Base-by-base conservation (phyloP, 2,329 filamentous ascomycete species). In the Diaporthe capsici region DNA sequence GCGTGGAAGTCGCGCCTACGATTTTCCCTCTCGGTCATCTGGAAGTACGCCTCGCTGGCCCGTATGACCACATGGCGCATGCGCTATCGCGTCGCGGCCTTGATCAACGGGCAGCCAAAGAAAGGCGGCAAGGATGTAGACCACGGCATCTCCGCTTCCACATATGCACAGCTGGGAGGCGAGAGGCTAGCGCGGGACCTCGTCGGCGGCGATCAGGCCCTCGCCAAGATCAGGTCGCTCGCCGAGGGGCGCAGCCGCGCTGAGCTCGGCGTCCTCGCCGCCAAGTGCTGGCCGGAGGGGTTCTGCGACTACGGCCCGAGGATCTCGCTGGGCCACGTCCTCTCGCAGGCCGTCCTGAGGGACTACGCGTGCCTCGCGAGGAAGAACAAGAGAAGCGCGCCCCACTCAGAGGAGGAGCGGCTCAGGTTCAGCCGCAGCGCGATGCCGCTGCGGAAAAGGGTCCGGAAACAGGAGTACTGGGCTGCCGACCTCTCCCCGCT, bases 1-100 rank as follows among this genome's bases (percentile, higher is more conserved):
- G 84, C 84, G 20, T 81, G 84, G 76, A 76, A 72, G 25, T 77
- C 81, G 3, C 81, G 81, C 53, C 81, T 83, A 28, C 81, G 83
- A 15, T 82, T 83, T 65, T 74, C 80, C 42, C 73, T 83, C 74
- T 80, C 80, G 72, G 77, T 82, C 71, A 65, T 84, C 47, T 86
- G 82, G 82, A 81, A 81, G 51, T 83, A 82, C 74, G 84, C 83
- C 49, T 79, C 78, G 39, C 53, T 83, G 12, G 71, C 76, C 8
- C 79, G 79, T 31, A 72, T 77, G 34, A 80, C 81, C 5, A 80
- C 58, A 49, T 79, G 77, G 76, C 51, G 76, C 31, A 82, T 85
- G 80, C 82, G 83, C 49, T 65, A 70, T 12, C 79, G 78, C 17
- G 81, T 73, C 12, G 61, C 71, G 3, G 31, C 20, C 3, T 67